Evolutionary conservation across 2,329 filamentous ascomycete genomes (phyloP), one percentile per base, ranked within the genome.

Genomic region (Pseudocercospora macadamiae): DNA sequence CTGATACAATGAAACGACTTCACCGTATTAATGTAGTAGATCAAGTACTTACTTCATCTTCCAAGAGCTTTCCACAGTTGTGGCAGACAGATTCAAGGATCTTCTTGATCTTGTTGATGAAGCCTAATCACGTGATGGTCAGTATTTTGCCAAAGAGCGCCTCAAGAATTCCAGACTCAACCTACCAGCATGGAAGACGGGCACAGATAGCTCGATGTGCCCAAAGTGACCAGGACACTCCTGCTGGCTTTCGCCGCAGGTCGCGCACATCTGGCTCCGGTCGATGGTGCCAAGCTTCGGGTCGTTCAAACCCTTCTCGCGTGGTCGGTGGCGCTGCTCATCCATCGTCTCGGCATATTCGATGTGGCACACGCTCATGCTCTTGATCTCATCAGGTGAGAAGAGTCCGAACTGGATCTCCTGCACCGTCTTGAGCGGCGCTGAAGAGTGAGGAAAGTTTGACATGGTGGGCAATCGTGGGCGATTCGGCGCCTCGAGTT

Each of bases 301-400:
- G 74, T 99, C 95, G 75, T 97, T 97, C 68, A 97, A 83, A 72
- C 95, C 95, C 73, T 89, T 89, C 63, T 95, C 89, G 68, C 95
- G 91, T 65, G 95, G 95, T 75, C 91, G 91, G 67, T 90, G 88
- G 72, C 93, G 90, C 76, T 89, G 89, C 77, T 99, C 95, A 74
- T 99, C 95, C 95, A 99, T 97, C 25, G 95, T 97, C 82, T 99
- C 95, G n/a, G 95, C 93, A 74, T 97, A 97, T 76, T 95, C 85
- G 75, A 99, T 93, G 76, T 96, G 91, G 69, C 88, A 90, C 64
- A 97, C 93, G 78, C 93, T 97, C 91, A 97, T 96, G 72, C 89
- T 93, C 83, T 99, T 97, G 79, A 97, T 96, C 82, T 99, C 96
- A 76, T 99, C 95, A 23, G 95, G 95, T 32, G 95, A 96, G 77